These are phyloP conservation scores for Hyparrhenia diplandra DNA, from an alignment of 176 grass and related monocot species.

Conservation along the genomic window DNA sequence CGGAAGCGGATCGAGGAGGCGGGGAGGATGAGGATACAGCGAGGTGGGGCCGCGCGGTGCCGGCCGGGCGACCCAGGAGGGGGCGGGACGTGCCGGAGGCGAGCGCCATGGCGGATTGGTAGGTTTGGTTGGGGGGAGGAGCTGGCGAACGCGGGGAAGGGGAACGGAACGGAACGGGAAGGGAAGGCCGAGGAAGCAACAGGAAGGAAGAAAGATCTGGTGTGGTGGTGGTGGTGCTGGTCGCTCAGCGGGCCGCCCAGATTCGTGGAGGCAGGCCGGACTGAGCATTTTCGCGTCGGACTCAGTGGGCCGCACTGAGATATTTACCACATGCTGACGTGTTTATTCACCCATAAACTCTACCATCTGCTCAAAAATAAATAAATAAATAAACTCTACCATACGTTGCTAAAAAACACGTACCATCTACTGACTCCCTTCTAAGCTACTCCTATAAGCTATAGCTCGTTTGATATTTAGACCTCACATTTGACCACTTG, in stretches of 20 bases:
- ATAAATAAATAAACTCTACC: too few species aligned
- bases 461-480: too few species aligned
- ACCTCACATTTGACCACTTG: too few species aligned
- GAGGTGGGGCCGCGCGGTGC: conserved; percentile 5
- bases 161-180: not conserved
- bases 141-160: not conserved
- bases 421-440: too few species aligned
- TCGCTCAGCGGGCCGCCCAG: not conserved
- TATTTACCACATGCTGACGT: too few species aligned
- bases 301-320: too few species aligned
- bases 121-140: not conserved
- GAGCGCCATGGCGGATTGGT: conserved; percentile 33
- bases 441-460: too few species aligned
- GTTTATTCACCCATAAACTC: too few species aligned
- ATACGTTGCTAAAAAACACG: too few species aligned
- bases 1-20: conserved; percentile 32
- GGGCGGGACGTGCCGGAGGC: conserved; percentile 31
- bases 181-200: not conserved
- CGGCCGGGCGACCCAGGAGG: conserved; percentile 23
- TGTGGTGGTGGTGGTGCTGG: not conserved
- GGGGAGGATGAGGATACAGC: conserved; percentile 20
- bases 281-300: not conserved
- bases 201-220: conserved; percentile 22
- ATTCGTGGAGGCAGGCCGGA: conserved; percentile 16
- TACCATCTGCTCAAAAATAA: too few species aligned